A percentile compares a stretch with the other conserved stretches of the same genome.
These are phyloP conservation scores for Zymoseptoria pseudotritici DNA, from an alignment of 2,329 filamentous ascomycete genomes.

Conservation along the genomic window DNA sequence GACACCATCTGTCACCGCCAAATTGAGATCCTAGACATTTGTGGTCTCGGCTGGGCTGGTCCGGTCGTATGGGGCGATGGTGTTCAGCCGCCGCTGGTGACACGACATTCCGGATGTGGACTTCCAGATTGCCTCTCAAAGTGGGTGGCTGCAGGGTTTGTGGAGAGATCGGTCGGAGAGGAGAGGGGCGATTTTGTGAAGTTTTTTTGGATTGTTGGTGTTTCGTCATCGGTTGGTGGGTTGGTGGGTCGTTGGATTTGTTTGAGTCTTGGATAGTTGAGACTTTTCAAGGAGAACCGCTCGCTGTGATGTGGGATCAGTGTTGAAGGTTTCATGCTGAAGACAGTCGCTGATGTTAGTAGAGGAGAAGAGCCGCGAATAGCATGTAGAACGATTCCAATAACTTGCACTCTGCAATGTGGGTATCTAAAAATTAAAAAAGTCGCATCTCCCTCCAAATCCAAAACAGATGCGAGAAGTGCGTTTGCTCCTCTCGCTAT, in stretches of 20 bases:
- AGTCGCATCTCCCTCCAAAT: neutral
- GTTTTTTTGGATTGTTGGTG: neutral
- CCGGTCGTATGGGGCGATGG: neutral
- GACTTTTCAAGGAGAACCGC: too few relatives aligned
- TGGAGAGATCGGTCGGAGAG: neutral
- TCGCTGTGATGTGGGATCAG: neutral
- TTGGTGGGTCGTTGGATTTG: neutral
- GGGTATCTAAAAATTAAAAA: neutral
- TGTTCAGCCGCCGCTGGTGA: neutral
- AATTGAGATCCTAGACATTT: neutral
- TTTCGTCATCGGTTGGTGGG: neutral
- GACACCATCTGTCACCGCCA: neutral
- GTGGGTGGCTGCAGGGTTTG: neutral
- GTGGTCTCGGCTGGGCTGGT: neutral
- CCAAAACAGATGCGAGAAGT: neutral
- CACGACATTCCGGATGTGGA: neutral
- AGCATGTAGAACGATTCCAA: neutral
- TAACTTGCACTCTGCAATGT: neutral
- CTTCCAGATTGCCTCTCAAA: neutral
- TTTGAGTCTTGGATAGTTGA: too few relatives aligned
- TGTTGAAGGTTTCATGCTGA: neutral
- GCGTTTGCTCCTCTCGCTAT: neutral
- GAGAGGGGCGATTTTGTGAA: neutral
- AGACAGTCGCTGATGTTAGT: too few relatives aligned
- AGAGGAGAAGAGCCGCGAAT: neutral